Evolutionary conservation across 2,329 filamentous ascomycete species (phyloP).

Genomic region (Exophiala mesophila): DNA sequence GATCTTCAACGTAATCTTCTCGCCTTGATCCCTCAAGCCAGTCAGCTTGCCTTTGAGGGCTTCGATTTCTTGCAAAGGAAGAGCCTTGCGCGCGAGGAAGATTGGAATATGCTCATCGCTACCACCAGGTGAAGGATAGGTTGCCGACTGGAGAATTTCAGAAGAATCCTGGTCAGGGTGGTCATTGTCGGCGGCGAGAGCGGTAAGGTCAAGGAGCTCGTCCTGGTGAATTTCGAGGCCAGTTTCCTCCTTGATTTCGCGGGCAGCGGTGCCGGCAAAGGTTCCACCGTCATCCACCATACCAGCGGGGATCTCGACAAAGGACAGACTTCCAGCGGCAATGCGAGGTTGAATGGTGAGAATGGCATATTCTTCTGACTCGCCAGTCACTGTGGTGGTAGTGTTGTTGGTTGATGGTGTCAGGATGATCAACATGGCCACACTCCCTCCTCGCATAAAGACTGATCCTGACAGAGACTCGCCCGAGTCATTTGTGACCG

Average conservation of each 20-base stretch:
- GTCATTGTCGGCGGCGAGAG: constrained; percentile 39
- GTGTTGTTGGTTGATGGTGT: constrained; percentile 39
- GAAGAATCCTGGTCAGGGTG: constrained; percentile 17
- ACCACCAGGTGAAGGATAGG: constrained; percentile 53
- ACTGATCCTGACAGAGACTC: constrained; percentile 53
- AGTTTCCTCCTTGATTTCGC: constrained; percentile 55
- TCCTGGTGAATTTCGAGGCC: constrained; percentile 46
- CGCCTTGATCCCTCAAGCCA: constrained; percentile 48
- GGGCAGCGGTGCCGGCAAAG: constrained; percentile 51
- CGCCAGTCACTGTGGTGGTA: constrained; percentile 6
- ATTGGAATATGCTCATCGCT: constrained; percentile 57
- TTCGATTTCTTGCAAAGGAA: constrained; percentile 46
- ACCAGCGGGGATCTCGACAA: constrained; percentile 55
- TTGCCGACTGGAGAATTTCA: constrained; percentile 41
- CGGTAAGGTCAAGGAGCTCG: constrained; percentile 52
- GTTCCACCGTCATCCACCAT: constrained; percentile 55
- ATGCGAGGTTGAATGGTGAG: constrained; percentile 55
- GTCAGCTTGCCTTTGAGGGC: constrained; percentile 50
- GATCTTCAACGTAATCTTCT: constrained; percentile 56
- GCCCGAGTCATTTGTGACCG: constrained; percentile 48
- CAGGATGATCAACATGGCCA: constrained; percentile 54
- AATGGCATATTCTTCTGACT: constrained; percentile 46
- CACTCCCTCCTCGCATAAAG: constrained; percentile 55
- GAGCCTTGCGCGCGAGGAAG: constrained; percentile 51
- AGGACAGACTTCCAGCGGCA: constrained; percentile 50